Percentiles rank a stretch among this genome's conserved stretches.
phyloP scores from a whole-genome alignment of 148 eudicot genomes.

The Camellia lanceoleosa region DNA sequence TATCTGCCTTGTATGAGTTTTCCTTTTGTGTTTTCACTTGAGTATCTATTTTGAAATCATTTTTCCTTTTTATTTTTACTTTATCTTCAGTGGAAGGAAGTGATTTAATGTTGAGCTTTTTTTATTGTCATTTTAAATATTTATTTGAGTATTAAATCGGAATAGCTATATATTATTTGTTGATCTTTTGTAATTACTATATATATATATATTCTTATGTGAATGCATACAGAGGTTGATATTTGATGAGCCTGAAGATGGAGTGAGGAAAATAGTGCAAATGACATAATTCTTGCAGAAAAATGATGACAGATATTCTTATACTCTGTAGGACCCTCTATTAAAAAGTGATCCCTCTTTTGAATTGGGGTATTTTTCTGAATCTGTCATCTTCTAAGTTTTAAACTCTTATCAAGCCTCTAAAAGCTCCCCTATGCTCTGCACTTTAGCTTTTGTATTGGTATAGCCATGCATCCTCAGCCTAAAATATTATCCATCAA shows the following conservation, averaged over 20 bases:
- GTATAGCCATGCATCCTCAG: too few species aligned
- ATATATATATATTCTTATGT: neutral
- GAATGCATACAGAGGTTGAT: slow-evolving; percentile 63
- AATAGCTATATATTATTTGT: neutral
- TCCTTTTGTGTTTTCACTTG: neutral
- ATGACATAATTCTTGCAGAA: too few species aligned
- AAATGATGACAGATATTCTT: too few species aligned
- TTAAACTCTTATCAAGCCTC: too few species aligned
- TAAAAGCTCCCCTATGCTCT: too few species aligned
- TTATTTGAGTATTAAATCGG: neutral
- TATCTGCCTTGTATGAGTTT: neutral
- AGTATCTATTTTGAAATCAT: neutral
- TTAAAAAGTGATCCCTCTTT: too few species aligned
- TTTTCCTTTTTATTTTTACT: neutral
- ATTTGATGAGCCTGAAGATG: slow-evolving; percentile 80
- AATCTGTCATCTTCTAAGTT: too few species aligned
- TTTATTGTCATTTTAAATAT: neutral
- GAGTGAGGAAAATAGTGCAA: slow-evolving; percentile 76
- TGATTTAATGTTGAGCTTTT: neutral
- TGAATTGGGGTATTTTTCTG: too few species aligned
- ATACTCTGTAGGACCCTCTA: too few species aligned
- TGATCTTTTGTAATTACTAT: neutral
- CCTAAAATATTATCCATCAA: too few species aligned
- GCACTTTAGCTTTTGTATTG: too few species aligned
- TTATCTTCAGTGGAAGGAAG: neutral